Conservation (phyloP, 1,284 basidiomycete species). For the Ceratobasidium sp. region DNA sequence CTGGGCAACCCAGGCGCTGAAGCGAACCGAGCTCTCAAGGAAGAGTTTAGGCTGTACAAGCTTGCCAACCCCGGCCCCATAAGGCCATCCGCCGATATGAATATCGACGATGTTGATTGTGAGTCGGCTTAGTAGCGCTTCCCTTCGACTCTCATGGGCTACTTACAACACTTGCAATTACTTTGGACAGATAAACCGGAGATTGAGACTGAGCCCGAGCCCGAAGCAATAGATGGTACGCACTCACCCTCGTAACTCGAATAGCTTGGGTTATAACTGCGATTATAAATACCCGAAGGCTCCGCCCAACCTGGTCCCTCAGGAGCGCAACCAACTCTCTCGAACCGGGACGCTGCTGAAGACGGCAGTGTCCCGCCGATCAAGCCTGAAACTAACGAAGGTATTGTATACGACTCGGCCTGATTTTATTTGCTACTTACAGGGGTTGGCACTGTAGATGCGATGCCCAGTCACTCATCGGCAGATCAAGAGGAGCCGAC, state of each 20-base stretch:
- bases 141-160: neutral
- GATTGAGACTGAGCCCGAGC: neutral
- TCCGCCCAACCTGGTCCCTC: neutral
- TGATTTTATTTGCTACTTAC: neutral
- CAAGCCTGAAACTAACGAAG: conserved; percentile 2
- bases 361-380: neutral
- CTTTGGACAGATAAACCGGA: neutral
- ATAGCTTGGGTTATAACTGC: neutral
- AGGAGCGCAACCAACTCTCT: neutral
- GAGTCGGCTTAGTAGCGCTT: neutral
- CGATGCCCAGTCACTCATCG: neutral
- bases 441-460: neutral
- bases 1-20: neutral
- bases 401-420: neutral
- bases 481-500: neutral
- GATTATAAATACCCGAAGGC: neutral
- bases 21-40: neutral
- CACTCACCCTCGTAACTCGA: neutral
- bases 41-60: neutral
- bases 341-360: neutral
- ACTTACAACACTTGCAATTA: neutral
- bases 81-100: neutral
- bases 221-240: neutral
- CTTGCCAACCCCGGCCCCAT: neutral
- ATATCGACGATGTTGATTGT: neutral